A percentile compares a stretch with the other conserved stretches of the same genome.
These are phyloP conservation scores for Monosporascus sp. DNA, from an alignment of 2,329 filamentous ascomycete species.

Conservation along the genomic window DNA sequence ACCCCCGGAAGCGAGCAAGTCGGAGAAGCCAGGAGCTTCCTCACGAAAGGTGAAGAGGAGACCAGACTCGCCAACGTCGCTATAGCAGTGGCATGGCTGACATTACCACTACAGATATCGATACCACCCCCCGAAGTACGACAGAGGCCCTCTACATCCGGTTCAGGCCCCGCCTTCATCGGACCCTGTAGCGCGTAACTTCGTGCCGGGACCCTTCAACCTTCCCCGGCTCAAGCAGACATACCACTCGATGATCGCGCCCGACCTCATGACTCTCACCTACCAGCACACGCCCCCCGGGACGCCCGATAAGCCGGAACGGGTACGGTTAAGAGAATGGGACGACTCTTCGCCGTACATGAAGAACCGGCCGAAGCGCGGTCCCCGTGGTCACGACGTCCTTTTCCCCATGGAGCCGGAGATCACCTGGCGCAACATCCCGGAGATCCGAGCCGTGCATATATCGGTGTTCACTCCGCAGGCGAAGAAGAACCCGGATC, in stretches of 20 bases:
- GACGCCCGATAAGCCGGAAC: constrained; percentile 45
- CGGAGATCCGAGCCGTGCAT: constrained; percentile 73
- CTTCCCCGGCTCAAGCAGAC: constrained; percentile 84
- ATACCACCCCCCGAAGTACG: constrained; percentile 89
- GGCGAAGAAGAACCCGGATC: constrained; percentile 64
- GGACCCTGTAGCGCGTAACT: constrained; percentile 82
- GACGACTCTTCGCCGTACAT: constrained; percentile 89
- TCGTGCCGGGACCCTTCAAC: constrained; percentile 86
- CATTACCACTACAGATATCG: constrained; percentile 63
- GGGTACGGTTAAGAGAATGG: constrained; percentile 75
- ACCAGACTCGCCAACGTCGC: neutral
- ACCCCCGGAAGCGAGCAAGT: constrained; percentile 37
- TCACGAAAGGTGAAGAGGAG: constrained; percentile 17
- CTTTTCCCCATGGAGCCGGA: constrained; percentile 68
- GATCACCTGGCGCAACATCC: constrained; percentile 78
- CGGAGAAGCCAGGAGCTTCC: constrained; percentile 22
- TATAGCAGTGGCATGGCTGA: no score
- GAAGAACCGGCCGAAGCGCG: constrained; percentile 80
- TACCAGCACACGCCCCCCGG: constrained; percentile 85
- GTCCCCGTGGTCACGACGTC: constrained; percentile 72
- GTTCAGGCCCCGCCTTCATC: constrained; percentile 84
- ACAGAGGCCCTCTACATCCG: constrained; percentile 88
- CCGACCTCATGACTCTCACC: constrained; percentile 82
- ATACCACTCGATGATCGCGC: constrained; percentile 77
- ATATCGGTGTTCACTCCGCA: constrained; percentile 71